Base-by-base conservation (phyloP, 2,329 filamentous ascomycete species). In the Botrytis byssoidea region DNA sequence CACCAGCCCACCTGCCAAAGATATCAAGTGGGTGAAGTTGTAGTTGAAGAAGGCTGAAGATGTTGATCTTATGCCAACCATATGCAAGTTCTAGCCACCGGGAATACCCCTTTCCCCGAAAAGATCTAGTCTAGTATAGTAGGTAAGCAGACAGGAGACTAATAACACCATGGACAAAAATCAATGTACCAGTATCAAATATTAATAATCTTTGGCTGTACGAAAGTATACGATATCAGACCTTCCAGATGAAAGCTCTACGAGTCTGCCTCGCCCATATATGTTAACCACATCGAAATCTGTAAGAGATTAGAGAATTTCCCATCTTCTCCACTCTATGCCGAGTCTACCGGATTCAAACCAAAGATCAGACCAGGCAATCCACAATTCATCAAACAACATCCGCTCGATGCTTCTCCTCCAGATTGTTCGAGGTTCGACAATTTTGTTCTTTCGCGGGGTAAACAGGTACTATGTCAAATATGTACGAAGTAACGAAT, bases 341-440 rank as follows among this genome's bases (percentile, higher is more conserved):
- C 59, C 42, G 44, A 65, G 25, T 51, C 29, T 37, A n/a, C 32
- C 69, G 20, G 8, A 57, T 4, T 22, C 25, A 5, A 63, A 18
- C 37, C 37, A 42, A 63, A 63, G 35, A 40, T 29, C 65, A 55
- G 64, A 37, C 32, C 64, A 35, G 44, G 9, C 29, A 67, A 67
- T 67, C 65, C 65, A 67, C 46, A 55, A 55, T 67, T 67, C 65
- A 67, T 67, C 46, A 67, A 67, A 67, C 65, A n/a, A 67, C 22
- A 37, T 40, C 16, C 37, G 65, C 65, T 40, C 10, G 46, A 67
- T 18, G 65, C 64, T 35, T 37, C 44, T 66, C 64, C 64, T 66
- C 29, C 64, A 37, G 44, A 67, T n/a, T 9, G n/a, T 51, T 37
- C 64, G 44, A n/a, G 22, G 46, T 67, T 51, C 32, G 22, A 37